Evolutionary conservation across 2,329 filamentous ascomycete genomes (phyloP).

Genomic region (Curvularia spicifera): DNA sequence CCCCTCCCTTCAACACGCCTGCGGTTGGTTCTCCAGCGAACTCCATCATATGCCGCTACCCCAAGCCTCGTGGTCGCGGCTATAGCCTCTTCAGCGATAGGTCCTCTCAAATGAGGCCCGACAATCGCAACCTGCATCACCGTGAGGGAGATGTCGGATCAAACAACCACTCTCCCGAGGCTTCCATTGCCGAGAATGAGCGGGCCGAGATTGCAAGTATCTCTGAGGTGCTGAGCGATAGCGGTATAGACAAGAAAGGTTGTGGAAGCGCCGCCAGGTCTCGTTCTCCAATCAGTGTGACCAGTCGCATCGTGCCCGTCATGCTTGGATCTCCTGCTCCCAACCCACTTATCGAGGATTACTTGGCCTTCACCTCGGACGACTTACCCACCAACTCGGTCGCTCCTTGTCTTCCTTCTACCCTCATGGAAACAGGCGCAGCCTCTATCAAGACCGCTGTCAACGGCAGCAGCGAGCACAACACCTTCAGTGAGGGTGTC

Average conservation of each 20-base stretch:
- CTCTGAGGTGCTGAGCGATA: constrained; percentile 28
- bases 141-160: constrained; percentile 28
- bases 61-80: constrained; percentile 52
- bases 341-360: constrained; percentile 41
- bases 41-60: constrained; percentile 26
- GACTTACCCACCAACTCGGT: constrained; percentile 32
- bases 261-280: constrained; percentile 16
- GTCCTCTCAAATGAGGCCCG: constrained; percentile 69
- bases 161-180: constrained; percentile 27
- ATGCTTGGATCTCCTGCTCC: constrained; percentile 34
- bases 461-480: constrained; percentile 17
- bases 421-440: constrained; percentile 20
- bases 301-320: constrained; percentile 29
- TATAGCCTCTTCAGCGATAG: constrained; percentile 86
- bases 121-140: constrained; percentile 22
- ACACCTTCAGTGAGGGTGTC: constrained; percentile 35
- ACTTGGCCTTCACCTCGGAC: constrained; percentile 37
- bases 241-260: constrained; percentile 17
- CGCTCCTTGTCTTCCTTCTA: constrained; percentile 24
- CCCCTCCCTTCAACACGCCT: constrained; percentile 43
- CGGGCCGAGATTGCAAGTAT: constrained; percentile 24
- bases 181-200: constrained; percentile 28
- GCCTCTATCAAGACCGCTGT: constrained; percentile 14
- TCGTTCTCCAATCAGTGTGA: constrained; percentile 10
- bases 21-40: constrained; percentile 35